Percentiles rank a stretch among this genome's conserved stretches.
These are phyloP conservation scores for Macroventuria anomochaeta DNA, from an alignment of 2,329 filamentous ascomycete genomes.

Conservation along the genomic window DNA sequence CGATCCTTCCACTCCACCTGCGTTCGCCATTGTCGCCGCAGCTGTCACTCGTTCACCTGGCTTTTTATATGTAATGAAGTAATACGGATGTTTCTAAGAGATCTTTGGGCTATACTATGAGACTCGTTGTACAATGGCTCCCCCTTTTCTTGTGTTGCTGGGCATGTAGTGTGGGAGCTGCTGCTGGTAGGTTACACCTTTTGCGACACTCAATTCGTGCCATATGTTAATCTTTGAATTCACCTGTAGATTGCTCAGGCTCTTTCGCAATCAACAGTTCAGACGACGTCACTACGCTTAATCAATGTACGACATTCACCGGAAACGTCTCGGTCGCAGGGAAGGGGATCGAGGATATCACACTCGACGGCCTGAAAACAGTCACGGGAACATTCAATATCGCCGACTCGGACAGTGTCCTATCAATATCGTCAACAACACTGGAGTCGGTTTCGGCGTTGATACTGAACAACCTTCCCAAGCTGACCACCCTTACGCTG, in stretches of 20 bases:
- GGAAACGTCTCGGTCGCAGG: slow-evolving; percentile 28
- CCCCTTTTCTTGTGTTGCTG: slow-evolving; percentile 9
- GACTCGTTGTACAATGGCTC: slow-evolving; percentile 11
- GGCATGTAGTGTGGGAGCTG: slow-evolving; percentile 3
- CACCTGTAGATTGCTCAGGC: slow-evolving; percentile 24
- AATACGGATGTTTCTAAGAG: slow-evolving; percentile 1
- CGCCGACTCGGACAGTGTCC: slow-evolving; percentile 17
- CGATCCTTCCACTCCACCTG: slow-evolving; percentile 4
- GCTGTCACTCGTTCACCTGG: slow-evolving; percentile 5
- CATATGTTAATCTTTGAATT: slow-evolving; percentile 2
- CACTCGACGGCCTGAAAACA: slow-evolving; percentile 22
- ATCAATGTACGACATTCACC: slow-evolving; percentile 23
- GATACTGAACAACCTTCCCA: slow-evolving; percentile 26
- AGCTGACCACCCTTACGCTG: slow-evolving; percentile 25
- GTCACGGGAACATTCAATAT: slow-evolving; percentile 24
- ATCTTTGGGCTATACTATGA: slow-evolving; percentile 12
- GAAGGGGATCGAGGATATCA: slow-evolving; percentile 23
- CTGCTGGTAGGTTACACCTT: slow-evolving; percentile 2
- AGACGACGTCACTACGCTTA: slow-evolving; percentile 23
- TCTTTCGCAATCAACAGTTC: slow-evolving; percentile 25
- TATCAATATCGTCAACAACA: slow-evolving; percentile 25
- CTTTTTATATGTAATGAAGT: slow-evolving; percentile 10
- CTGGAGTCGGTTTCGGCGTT: slow-evolving; percentile 20
- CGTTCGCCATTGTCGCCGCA: neutral
- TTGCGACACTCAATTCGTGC: neutral